Evolutionary conservation across 2,329 filamentous ascomycete genomes (phyloP).

Genomic region (Claviceps citrina): DNA sequence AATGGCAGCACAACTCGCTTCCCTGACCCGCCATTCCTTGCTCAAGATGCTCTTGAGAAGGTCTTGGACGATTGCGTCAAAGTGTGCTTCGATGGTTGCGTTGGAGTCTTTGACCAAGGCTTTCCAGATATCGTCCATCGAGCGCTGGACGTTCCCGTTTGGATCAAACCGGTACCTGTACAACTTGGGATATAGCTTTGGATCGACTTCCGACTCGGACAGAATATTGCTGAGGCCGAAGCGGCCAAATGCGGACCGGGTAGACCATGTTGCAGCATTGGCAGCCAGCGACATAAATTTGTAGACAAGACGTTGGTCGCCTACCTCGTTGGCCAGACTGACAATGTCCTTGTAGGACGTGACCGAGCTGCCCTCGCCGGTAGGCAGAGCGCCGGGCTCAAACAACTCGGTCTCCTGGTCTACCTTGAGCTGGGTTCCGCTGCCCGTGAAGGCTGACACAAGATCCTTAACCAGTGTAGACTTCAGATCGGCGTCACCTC

Average conservation of each 20-base stretch:
- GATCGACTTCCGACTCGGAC: conserved; percentile 74
- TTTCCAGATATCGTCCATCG: conserved; percentile 98
- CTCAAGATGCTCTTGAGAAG: conserved; percentile 73
- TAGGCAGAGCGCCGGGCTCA: conserved; percentile 77
- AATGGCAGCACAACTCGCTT: conserved; percentile 84
- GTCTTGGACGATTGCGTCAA: conserved; percentile 79
- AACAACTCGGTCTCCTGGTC: conserved; percentile 86
- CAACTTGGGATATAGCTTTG: conserved; percentile 88
- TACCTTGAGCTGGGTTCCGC: conserved; percentile 61
- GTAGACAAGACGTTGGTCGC: conserved; percentile 91
- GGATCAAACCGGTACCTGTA: conserved; percentile 93
- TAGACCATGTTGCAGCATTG: conserved; percentile 93
- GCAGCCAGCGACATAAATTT: conserved; percentile 96
- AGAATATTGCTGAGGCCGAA: conserved; percentile 88
- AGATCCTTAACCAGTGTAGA: conserved; percentile 75
- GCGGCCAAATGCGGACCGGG: conserved; percentile 85
- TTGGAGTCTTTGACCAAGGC: conserved; percentile 81
- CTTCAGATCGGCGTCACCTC: conserved; percentile 66
- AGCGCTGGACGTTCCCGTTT: conserved; percentile 78
- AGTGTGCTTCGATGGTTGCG: conserved; percentile 61
- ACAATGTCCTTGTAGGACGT: conserved; percentile 98
- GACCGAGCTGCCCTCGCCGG: conserved; percentile 73
- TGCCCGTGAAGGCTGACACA: conserved; percentile 75
- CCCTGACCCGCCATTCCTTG: conserved; percentile 82
- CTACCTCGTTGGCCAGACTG: conserved; percentile 85